Base-by-base conservation (phyloP, 2,329 filamentous ascomycete species). In the Erysiphe pulchra region DNA sequence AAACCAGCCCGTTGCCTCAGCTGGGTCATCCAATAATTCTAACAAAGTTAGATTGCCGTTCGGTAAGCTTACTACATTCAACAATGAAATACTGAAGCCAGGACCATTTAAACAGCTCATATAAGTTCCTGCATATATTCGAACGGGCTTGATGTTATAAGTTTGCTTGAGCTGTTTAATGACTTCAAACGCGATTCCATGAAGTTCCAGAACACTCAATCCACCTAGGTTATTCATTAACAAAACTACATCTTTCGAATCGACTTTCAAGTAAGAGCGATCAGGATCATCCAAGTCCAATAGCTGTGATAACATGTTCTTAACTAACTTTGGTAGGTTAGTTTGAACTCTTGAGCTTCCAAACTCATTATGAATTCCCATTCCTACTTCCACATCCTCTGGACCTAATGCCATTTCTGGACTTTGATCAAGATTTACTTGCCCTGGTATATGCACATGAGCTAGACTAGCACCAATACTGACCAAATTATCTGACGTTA, bases 371-470 rank as follows among this genome's bases (percentile, higher is more conserved):
- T 80, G 76, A 52, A 80, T 80, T 9, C 77, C 77, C 77, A 81
- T 81, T 1, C 77, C 77, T 50, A 77, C 62, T 59, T 77, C 73
- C 24, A 75, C 69, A 56, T 76, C 70, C 36, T 64, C 69, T 2
- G 53, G 60, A 42, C 62, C 67, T 47, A 87, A 61, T 38, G 53
- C 59, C 28, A 75, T 74, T 20, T 74, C 71, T 11, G 65, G 65
- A 39, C 67, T 67, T 12, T 61, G 57, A 51, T 73, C 70, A 0
- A 64, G 60, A 7, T 65, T 57, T 1, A 65, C 70, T 49, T 85
- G 71, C 4, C 87, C 86, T 0, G 87, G 87, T 0, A 94, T 82
- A 57, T 94, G 87, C n/a, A 94, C 86, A 58, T 92, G 86, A 51
- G 80, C 78, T 38, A 94, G 64, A 45, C 81, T 87, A 2, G 82